Conservation (phyloP, 192 early-diverging fungal genomes). For the Coemansia sp. region DNA sequence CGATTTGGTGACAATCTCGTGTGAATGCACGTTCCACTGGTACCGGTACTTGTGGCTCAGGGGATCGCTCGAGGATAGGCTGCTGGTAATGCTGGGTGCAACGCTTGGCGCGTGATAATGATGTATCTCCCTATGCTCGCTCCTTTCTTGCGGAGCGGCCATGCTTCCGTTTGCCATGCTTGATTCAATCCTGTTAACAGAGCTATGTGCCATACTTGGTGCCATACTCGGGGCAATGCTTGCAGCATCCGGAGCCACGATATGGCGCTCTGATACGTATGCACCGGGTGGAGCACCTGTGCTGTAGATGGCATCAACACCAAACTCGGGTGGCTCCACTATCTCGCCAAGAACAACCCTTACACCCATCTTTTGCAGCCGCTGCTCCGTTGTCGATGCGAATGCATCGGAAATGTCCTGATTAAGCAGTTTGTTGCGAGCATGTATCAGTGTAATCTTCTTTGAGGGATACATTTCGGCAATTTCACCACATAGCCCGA, state of each 20-base stretch:
- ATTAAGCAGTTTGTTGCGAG: conserved; percentile 26
- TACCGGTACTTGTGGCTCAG: conserved; percentile 2
- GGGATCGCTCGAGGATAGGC: conserved; percentile 8
- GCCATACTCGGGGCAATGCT: conserved; percentile 8
- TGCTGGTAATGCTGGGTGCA: conserved; percentile 5
- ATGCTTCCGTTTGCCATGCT: conserved; percentile 1
- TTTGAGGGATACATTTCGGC: conserved; percentile 53
- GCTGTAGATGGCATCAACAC: conserved; percentile 3
- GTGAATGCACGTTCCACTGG: conserved; percentile 22
- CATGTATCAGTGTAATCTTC: conserved; percentile 50
- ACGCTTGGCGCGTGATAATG: neutral
- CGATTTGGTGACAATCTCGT: conserved; percentile 15
- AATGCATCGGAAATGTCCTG: conserved; percentile 23
- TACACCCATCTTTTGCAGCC: conserved; percentile 34
- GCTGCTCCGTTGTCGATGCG: conserved; percentile 20
- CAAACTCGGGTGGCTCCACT: conserved; percentile 10
- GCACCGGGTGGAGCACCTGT: conserved; percentile 1
- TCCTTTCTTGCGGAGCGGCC: neutral
- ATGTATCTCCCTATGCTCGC: neutral
- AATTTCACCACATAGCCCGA: conserved; percentile 59
- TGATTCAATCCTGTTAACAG: neutral
- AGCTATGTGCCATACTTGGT: neutral
- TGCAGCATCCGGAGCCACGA: neutral
- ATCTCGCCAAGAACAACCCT: conserved; percentile 24
- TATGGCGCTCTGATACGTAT: neutral